phyloP scores from a whole-genome alignment of 768 basidiomycete genomes.

The Saitozyma podzolica region DNA sequence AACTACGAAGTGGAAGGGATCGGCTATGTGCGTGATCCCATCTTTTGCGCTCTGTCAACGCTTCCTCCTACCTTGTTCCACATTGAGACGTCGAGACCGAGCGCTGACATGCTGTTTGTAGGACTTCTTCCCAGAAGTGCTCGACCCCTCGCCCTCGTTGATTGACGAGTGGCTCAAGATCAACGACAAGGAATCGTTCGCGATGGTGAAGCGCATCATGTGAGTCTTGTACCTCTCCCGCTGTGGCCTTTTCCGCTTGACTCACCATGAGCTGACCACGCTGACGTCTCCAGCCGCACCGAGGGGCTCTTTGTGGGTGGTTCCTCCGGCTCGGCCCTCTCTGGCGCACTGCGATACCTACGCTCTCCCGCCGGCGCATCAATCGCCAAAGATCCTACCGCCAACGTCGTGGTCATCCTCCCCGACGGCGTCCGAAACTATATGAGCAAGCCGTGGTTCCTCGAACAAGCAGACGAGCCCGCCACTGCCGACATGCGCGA shows the following conservation, averaged over 20 bases:
- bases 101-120: slow-evolving; percentile 11
- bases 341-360: slow-evolving; percentile 76
- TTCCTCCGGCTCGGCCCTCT: slow-evolving; percentile 82
- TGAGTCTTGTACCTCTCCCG: slow-evolving; percentile 18
- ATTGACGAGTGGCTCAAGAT: slow-evolving; percentile 78
- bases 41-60: neutral
- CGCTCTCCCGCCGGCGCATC: slow-evolving; percentile 66
- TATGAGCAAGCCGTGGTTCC: slow-evolving; percentile 91
- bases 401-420: slow-evolving; percentile 84
- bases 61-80: neutral
- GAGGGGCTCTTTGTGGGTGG: slow-evolving; percentile 93
- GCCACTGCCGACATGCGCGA: slow-evolving; percentile 17
- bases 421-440: slow-evolving; percentile 94
- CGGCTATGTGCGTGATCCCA: slow-evolving; percentile 56
- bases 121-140: slow-evolving; percentile 85
- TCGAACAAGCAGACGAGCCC: slow-evolving; percentile 50
- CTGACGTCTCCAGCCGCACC: slow-evolving; percentile 54
- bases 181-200: slow-evolving; percentile 75
- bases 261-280: neutral
- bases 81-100: no score
- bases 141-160: slow-evolving; percentile 62
- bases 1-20: slow-evolving; percentile 90
- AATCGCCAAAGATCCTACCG: slow-evolving; percentile 64
- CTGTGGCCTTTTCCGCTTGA: neutral
- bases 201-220: slow-evolving; percentile 71